These are phyloP conservation scores for Rosa hybrid DNA, from an alignment of 331 rosid species.

Conservation along the genomic window DNA sequence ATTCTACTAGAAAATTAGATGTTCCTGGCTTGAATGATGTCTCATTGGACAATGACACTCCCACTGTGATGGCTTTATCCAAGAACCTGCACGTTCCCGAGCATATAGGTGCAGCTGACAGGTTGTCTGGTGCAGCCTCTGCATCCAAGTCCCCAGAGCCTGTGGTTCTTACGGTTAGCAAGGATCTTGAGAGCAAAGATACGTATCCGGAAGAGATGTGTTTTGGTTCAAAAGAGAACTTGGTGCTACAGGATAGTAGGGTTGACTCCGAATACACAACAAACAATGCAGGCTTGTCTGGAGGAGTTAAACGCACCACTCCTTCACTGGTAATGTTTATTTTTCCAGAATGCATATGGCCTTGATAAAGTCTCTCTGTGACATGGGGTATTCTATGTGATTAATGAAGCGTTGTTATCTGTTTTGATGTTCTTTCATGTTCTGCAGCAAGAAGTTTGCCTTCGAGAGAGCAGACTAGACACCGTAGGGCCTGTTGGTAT, in stretches of 20 bases:
- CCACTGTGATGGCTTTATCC: conserved; percentile 51
- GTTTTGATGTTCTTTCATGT: conserved; percentile 16
- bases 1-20: conserved; percentile 43
- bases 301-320: conserved; percentile 40
- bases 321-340: conserved; percentile 47
- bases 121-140: conserved; percentile 34
- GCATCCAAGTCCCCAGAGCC: conserved; percentile 42
- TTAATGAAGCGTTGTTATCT: not conserved
- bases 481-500: conserved; percentile 22
- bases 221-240: conserved; percentile 36
- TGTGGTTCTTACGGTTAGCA: conserved; percentile 24
- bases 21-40: conserved; percentile 43
- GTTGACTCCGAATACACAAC: conserved; percentile 30
- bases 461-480: conserved; percentile 32
- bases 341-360: not conserved
- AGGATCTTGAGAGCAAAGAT: conserved; percentile 40
- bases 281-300: conserved; percentile 30
- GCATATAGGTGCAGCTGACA: conserved; percentile 41
- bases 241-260: conserved; percentile 36
- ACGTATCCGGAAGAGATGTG: conserved; percentile 34
- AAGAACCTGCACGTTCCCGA: conserved; percentile 47
- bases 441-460: conserved; percentile 48
- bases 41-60: conserved; percentile 43
- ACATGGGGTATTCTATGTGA: not conserved
- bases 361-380: not conserved